Base-by-base conservation (phyloP, 345 rosid genomes). In the Populus tremula region DNA sequence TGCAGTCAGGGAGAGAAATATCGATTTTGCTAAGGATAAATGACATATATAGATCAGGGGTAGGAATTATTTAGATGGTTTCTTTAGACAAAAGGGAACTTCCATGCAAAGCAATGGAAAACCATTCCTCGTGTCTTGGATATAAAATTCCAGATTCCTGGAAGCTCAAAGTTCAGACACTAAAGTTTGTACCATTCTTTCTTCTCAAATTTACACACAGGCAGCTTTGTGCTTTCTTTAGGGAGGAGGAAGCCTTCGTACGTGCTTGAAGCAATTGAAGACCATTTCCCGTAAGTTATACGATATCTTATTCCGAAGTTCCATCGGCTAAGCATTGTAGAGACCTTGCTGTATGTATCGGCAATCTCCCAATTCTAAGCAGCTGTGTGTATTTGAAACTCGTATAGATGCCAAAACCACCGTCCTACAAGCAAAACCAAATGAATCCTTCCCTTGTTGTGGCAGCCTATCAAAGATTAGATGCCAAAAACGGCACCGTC, bases 21-120 rank as follows among this genome's bases (percentile, higher is more conserved):
- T 75, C 29, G 21, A 39, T 62, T 17, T 16, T 67, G 53, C 49
- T 35, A 27, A 23, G 50, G 33, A 59, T 63, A 49, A 35, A n/a
- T 43, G 65, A 38, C 10, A 2, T 35, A 45, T 41, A 2, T 35
- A 47, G 67, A 54, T 5, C 10, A 10, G 18, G 25, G 21, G 12
- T 63, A 36, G 45, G 33, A 31, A 20, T 18, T 7, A n/a, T 13
- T 27, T 12, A 54, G 17, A 17, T 25, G 76, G 20, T 82, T 81
- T 65, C 88, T 78, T 89, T 27, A 70, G 81, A 62, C 45, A 31
- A 29, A 76, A 72, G 86, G 82, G 74, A 83, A 84, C 84, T 73
- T 82, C 13, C 71, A 50, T 56, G 77, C 36, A 27, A 87, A 85
- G 89, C 47, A 80, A 82, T 33, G 54, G 69, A 70, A 75, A 75